Conservation (phyloP, 495 filamentous ascomycete species). For the Acidomyces sp. region DNA sequence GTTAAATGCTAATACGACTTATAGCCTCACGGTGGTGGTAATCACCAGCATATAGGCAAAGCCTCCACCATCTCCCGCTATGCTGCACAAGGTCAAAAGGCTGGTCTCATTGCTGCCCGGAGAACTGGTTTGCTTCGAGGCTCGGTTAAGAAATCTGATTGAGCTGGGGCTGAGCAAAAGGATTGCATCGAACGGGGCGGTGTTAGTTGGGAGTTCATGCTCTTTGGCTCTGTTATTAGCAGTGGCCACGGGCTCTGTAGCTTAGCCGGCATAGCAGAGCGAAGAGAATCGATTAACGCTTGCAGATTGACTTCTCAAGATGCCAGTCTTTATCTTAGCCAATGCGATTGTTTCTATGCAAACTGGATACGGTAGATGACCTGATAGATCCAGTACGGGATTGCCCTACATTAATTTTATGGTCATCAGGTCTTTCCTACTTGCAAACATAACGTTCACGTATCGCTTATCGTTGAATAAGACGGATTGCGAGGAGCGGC, state of each 20-base stretch:
- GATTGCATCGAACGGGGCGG: constrained; percentile 4
- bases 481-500: too few species aligned
- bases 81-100: constrained; percentile 97
- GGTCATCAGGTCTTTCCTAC: too few species aligned
- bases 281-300: too few species aligned
- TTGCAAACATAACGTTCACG: too few species aligned
- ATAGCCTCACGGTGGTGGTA: constrained; percentile 98
- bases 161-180: too few species aligned
- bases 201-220: constrained; percentile 13
- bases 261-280: constrained; percentile 1
- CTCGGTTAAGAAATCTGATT: constrained; percentile 99
- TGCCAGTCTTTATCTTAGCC: not conserved
- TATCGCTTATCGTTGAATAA: too few species aligned
- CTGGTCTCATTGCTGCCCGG: constrained; percentile 98
- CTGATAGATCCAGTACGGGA: too few species aligned
- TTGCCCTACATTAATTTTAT: too few species aligned
- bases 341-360: not conserved
- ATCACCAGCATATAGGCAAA: constrained; percentile 99
- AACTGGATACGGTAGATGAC: too few species aligned
- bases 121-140: constrained; percentile 97
- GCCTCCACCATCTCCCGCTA: constrained; percentile 97
- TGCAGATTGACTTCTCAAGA: too few species aligned
- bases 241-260: constrained; percentile 5
- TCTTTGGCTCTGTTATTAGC: constrained; percentile 1
- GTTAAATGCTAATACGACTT: constrained; percentile 26